Conservation (phyloP, 495 filamentous ascomycete genomes). For the Podospora sp. region DNA sequence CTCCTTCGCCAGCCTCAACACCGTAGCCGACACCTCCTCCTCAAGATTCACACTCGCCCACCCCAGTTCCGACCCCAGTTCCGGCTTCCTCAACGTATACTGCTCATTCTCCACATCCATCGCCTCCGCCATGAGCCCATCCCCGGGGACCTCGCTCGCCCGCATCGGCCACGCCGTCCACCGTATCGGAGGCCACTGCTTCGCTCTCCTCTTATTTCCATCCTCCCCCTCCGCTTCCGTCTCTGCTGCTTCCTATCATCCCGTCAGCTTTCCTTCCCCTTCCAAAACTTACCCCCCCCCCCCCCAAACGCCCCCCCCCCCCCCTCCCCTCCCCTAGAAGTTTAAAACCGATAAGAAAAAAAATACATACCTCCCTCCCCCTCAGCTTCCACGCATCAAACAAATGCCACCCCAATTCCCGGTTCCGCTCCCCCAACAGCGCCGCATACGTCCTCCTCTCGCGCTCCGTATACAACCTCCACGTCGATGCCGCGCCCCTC, state of each 20-base stretch:
- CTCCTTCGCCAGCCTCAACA: conserved; percentile 67
- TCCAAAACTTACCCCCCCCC: too few relatives aligned
- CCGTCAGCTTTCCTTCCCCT: background rate
- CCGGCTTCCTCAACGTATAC: conserved; percentile 42
- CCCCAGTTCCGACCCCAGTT: conserved; percentile 13
- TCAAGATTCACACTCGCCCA: conserved; percentile 62
- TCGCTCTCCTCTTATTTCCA: conserved; percentile 55
- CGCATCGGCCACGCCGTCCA: conserved; percentile 84
- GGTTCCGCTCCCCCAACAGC: conserved; percentile 57
- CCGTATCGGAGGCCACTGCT: conserved; percentile 12
- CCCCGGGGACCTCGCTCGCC: conserved; percentile 60
- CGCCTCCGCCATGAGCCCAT: conserved; percentile 37
- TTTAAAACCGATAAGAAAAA: background rate
- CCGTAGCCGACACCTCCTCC: conserved; percentile 64
- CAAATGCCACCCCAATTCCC: conserved; percentile 72
- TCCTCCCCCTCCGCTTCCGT: conserved; percentile 1
- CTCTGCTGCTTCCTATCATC: background rate
- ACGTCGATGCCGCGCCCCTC: conserved; percentile 60
- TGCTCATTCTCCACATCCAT: conserved; percentile 50
- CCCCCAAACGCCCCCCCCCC: too few relatives aligned
- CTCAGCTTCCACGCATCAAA: conserved; percentile 73
- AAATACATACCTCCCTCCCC: conserved; percentile 34
- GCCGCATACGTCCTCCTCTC: conserved; percentile 62
- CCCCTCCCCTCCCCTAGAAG: too few relatives aligned
- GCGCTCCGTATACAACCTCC: conserved; percentile 57